phyloP scores from a whole-genome alignment of 116 monocot genomes.

The Cymodocea nodosa region DNA sequence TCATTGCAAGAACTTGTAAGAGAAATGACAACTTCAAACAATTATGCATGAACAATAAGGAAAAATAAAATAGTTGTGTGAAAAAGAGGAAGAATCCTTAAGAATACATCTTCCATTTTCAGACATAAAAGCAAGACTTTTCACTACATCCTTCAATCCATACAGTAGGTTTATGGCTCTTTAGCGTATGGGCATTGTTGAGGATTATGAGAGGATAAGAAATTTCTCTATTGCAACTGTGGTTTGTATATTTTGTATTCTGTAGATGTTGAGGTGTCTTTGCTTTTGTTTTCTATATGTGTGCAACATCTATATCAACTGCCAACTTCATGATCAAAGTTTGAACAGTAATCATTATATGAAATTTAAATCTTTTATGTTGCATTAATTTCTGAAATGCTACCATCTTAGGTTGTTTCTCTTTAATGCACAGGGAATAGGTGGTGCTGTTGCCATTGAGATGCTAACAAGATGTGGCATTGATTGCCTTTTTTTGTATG shows the following conservation, averaged over 20 bases:
- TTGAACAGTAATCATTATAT: too few relatives aligned
- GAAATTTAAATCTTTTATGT: not conserved
- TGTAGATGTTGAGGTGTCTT: not conserved
- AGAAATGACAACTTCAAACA: too few relatives aligned
- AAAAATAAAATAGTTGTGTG: too few relatives aligned
- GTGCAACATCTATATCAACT: too few relatives aligned
- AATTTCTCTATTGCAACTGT: slow-evolving; percentile 10
- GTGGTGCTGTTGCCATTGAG: slow-evolving; percentile 95
- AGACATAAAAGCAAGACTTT: too few relatives aligned
- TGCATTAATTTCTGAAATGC: not conserved
- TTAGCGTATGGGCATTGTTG: slow-evolving; percentile 56
- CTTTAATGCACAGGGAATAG: slow-evolving; percentile 55
- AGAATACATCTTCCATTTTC: too few relatives aligned
- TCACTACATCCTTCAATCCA: too few relatives aligned
- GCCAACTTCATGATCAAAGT: too few relatives aligned
- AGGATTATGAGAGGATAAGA: slow-evolving; percentile 5
- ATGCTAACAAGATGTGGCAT: slow-evolving; percentile 96
- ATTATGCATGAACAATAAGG: too few relatives aligned
- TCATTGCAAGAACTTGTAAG: too few relatives aligned
- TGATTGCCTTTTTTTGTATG: slow-evolving; percentile 85
- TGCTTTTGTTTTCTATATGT: too few relatives aligned
- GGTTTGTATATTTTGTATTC: slow-evolving; percentile 3
- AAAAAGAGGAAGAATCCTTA: too few relatives aligned
- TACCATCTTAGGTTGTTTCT: not conserved
- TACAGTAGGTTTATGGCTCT: slow-evolving; percentile 98